Evolutionary conservation across 495 filamentous ascomycete species (phyloP).

Genomic region (Podospora anserina): DNA sequence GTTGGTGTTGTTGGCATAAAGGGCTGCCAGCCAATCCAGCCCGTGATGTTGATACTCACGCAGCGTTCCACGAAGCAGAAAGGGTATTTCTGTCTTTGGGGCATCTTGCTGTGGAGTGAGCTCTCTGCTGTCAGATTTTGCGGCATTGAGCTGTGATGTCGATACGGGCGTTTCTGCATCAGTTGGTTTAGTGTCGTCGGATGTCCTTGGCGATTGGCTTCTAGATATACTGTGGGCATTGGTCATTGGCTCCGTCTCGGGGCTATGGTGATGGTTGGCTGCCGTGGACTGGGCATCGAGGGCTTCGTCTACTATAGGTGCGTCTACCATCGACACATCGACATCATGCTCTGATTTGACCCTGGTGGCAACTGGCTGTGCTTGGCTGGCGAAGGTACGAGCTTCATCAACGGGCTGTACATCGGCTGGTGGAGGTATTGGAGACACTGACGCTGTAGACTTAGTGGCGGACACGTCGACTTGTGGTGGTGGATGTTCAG

Average conservation of each 20-base stretch:
- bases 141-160: conserved; percentile 43
- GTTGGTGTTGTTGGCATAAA: conserved; percentile 91
- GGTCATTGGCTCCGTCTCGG: conserved; percentile 39
- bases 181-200: conserved; percentile 65
- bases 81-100: conserved; percentile 73
- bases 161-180: conserved; percentile 66
- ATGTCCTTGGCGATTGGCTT: conserved; percentile 56
- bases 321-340: conserved; percentile 48
- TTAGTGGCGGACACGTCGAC: not conserved
- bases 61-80: conserved; percentile 83
- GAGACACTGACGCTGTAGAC: not conserved
- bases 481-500: not conserved
- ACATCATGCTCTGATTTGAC: conserved; percentile 42
- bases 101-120: conserved; percentile 43
- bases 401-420: not conserved
- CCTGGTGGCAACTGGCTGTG: conserved; percentile 7
- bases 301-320: conserved; percentile 29
- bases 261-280: conserved; percentile 26
- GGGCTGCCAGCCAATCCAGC: conserved; percentile 89
- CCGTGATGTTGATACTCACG: conserved; percentile 97
- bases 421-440: not conserved
- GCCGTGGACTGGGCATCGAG: conserved; percentile 16
- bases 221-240: conserved; percentile 41
- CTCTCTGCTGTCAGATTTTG: conserved; percentile 39
- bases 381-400: not conserved